A percentile compares a stretch with the other conserved stretches of the same genome.
phyloP scores from a whole-genome alignment of 371 early-diverging fungal species.

The Rhizopus microsporus region DNA sequence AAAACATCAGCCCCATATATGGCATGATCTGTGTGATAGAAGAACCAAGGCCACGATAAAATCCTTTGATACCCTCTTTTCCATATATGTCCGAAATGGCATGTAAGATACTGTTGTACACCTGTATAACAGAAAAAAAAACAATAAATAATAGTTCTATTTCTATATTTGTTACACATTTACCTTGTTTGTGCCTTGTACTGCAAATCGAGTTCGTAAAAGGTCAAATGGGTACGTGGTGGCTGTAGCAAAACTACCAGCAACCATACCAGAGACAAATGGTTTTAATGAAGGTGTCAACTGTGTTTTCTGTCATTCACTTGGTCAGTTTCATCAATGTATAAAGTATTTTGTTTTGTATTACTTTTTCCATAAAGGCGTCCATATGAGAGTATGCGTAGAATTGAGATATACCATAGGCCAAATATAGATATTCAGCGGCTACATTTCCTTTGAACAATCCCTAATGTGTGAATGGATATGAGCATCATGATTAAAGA shows the following conservation, averaged over 20 bases:
- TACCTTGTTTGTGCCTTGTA: slow-evolving; percentile 66
- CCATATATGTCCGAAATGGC: slow-evolving; percentile 63
- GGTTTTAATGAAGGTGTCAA: slow-evolving; percentile 43
- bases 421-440: slow-evolving; percentile 83
- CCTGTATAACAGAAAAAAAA: slow-evolving; percentile 15
- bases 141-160: not conserved
- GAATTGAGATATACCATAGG: slow-evolving; percentile 89
- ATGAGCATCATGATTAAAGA: too few relatives aligned
- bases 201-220: slow-evolving; percentile 86
- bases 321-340: not conserved
- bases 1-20: slow-evolving; percentile 86
- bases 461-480: slow-evolving; percentile 41
- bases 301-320: slow-evolving; percentile 5
- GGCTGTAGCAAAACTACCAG: slow-evolving; percentile 77
- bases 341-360: too few relatives aligned
- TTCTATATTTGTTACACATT: not conserved
- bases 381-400: slow-evolving; percentile 62
- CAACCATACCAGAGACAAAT: slow-evolving; percentile 66
- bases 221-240: slow-evolving; percentile 90
- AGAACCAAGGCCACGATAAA: slow-evolving; percentile 83
- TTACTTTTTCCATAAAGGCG: slow-evolving; percentile 21
- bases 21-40: slow-evolving; percentile 85
- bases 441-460: slow-evolving; percentile 91
- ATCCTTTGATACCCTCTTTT: slow-evolving; percentile 77
- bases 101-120: slow-evolving; percentile 61